Evolutionary conservation across 108 stramenopile species (phyloP), one percentile per base, ranked within the genome.

Genomic region (Skeletonema potamos): DNA sequence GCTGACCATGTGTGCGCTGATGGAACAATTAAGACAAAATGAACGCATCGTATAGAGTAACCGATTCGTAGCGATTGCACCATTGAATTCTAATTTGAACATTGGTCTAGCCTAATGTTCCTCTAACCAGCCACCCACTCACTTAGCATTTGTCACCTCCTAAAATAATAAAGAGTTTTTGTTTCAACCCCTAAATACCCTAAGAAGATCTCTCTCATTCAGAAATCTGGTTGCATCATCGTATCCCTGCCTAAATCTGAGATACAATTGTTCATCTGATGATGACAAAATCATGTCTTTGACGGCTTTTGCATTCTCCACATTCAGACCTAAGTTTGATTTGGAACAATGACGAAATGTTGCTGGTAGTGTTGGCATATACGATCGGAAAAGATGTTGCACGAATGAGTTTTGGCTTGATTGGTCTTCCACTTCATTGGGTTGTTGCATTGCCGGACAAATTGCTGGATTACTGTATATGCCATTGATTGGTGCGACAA

Each of bases 401-500:
- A 56, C n/a, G 11, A 24, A 67, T 57, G 33, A 68, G 11, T 26
- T 36, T 28, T 24, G 26, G 15, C 13, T 2, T 28, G 33, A 44
- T 62, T 58, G 46, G 17, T 33, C 30, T 26, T 43, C 58, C 18
- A 62, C 51, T 24, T 36, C 29, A 54, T 32, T 51, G 29, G 27
- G 8, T 44, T 60, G 60, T 11, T 70, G 65, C 43, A 68, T 44
- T 24, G 32, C 24, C 0, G 87, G 87, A 34, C 76, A 80, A 66
- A 87, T 87, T 6, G 65, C 58, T 26, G 82, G 84, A 48, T 85
- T 83, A 62, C 62, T 36, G 58, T 73, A 82, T 3, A 62, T n/a
- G 26, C 77, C 86, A 64, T 70, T 70, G 48, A 90, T 41, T 3
- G 89, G 89, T 6, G 86, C 67, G 4, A 90, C 74, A 27, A 90